phyloP scores from a whole-genome alignment of 441 rosid genomes.

The Flueggea neowawraea region DNA sequence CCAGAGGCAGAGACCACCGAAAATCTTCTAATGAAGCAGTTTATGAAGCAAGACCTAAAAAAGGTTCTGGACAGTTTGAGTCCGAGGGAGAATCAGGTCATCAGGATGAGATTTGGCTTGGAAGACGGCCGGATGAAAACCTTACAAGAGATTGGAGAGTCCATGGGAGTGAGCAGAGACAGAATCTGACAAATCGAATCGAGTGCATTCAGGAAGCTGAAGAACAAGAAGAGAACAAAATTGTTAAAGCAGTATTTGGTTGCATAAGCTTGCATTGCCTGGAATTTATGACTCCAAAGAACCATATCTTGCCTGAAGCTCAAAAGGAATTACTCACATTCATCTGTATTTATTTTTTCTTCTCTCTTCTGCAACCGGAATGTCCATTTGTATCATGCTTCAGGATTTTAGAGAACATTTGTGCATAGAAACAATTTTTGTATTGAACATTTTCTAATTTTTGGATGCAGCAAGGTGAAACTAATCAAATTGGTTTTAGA shows the following conservation, averaged over 20 bases:
- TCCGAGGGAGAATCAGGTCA: conserved; percentile 76
- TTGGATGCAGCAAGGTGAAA: too few species aligned
- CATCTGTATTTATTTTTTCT: conserved; percentile 3
- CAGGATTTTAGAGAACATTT: conserved; percentile 14
- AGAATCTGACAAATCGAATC: conserved; percentile 86
- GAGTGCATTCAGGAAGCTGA: conserved; percentile 74
- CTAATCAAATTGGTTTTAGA: too few species aligned
- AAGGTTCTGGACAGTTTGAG: conserved; percentile 69
- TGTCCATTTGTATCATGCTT: conserved; percentile 14
- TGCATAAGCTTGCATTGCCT: conserved; percentile 18
- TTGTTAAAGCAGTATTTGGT: conserved; percentile 69
- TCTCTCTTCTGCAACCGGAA: conserved; percentile 4
- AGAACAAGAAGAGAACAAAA: conserved; percentile 71
- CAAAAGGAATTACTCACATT: neutral
- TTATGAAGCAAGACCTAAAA: conserved; percentile 76
- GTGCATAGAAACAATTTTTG: conserved; percentile 25
- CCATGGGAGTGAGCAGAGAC: conserved; percentile 81
- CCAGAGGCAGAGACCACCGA: conserved; percentile 78
- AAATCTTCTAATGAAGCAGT: conserved; percentile 57
- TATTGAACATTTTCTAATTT: too few species aligned
- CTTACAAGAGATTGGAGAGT: conserved; percentile 90
- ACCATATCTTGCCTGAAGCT: conserved; percentile 14
- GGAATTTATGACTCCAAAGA: neutral
- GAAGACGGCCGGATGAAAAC: conserved; percentile 91
- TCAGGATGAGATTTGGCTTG: conserved; percentile 86